Evolutionary conservation across 345 rosid genomes (phyloP).

Genomic region (Pelargonium nanum): DNA sequence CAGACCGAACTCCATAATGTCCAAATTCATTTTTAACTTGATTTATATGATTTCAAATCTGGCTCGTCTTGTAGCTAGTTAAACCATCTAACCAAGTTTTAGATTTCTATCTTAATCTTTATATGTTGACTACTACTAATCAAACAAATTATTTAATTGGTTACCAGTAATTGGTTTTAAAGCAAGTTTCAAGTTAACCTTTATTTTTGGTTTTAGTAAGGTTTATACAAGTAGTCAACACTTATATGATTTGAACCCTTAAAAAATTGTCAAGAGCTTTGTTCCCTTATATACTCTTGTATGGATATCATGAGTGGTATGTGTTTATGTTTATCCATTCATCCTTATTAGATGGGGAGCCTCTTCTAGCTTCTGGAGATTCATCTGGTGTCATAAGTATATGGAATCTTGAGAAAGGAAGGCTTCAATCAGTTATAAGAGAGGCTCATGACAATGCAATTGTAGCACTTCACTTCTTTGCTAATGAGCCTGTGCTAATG

Average conservation of each 20-base stretch:
- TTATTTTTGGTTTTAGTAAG: no score
- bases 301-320: neutral
- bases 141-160: neutral
- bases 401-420: constrained; percentile 93
- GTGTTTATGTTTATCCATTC: constrained; percentile 3
- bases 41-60: neutral
- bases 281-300: neutral
- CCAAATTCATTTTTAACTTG: no score
- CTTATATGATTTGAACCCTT: no score
- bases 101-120: neutral
- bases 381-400: constrained; percentile 92
- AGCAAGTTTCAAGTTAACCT: neutral
- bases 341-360: constrained; percentile 66
- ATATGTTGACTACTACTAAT: neutral
- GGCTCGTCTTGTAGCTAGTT: neutral
- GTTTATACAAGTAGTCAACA: no score
- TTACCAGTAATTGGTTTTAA: neutral
- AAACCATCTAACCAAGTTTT: neutral
- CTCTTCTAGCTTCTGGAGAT: constrained; percentile 89
- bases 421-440: constrained; percentile 75
- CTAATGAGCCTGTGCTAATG: constrained; percentile 93
- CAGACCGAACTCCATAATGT: no score
- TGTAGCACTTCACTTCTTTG: constrained; percentile 72
- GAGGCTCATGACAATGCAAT: constrained; percentile 91
- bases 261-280: no score